phyloP scores from a whole-genome alignment of 225 moss, liverwort and hornwort genomes.

The Anthoceros angustus region DNA sequence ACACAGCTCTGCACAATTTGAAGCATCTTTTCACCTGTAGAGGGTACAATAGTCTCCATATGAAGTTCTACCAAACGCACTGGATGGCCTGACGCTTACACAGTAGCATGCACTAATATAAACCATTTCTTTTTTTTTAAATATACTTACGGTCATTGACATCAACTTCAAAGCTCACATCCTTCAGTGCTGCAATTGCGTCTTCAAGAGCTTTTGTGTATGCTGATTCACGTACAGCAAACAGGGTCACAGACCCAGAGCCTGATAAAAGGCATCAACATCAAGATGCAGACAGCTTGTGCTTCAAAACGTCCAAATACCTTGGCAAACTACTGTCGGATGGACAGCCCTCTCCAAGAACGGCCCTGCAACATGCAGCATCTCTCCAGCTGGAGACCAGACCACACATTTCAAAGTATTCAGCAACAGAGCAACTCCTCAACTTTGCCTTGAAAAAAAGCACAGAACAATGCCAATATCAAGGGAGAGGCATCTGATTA shows the following conservation, averaged over 20 bases:
- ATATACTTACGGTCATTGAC: conserved; percentile 11
- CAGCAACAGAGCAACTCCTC: not conserved
- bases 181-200: conserved; percentile 61
- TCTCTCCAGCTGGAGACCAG: conserved; percentile 53
- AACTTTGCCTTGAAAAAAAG: not conserved
- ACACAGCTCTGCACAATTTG: conserved; percentile 87
- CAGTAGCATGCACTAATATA: not conserved
- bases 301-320: conserved; percentile 7
- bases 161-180: conserved; percentile 64
- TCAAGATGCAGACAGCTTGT: not conserved
- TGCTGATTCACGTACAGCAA: conserved; percentile 19
- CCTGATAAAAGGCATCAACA: not conserved
- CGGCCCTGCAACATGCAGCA: conserved; percentile 70
- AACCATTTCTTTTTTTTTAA: not conserved
- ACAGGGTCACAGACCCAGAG: not conserved
- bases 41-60: not conserved
- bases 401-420: not conserved
- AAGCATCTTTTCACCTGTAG: conserved; percentile 63
- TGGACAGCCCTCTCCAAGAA: conserved; percentile 83
- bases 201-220: conserved; percentile 72
- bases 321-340: conserved; percentile 73
- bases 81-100: conserved; percentile 10
- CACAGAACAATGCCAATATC: not conserved
- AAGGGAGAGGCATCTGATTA: not conserved
- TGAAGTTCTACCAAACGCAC: no score